Evolutionary conservation across 2,329 filamentous ascomycete species (phyloP), one percentile per base, ranked within the genome.

Genomic region (Beauveria rudraprayagi): DNA sequence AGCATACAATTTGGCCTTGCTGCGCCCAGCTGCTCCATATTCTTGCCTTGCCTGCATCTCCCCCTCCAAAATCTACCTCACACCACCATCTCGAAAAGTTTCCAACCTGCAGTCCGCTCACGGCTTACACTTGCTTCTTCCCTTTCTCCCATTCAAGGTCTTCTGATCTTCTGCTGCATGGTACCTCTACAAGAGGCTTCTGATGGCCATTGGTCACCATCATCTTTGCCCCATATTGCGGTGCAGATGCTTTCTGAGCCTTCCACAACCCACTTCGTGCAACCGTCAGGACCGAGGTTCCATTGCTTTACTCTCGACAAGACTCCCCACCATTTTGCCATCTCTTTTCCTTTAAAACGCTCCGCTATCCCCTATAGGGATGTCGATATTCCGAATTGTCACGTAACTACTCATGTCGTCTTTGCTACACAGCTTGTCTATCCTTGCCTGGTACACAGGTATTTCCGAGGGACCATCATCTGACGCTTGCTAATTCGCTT

Each of bases 11-110:
- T 44, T 44, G 52, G 48, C 48, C 37, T 37, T 60, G 48, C 47
- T 34, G 26, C 56, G 19, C 48, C 40, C 40, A 60, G n/a, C 17
- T 52, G 40, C 48, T 53, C 56, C 56, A 60, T 60, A 44, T 37
- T 52, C 56, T 28, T 53, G 56, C 40, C 48, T 37, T 7, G 26
- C 48, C 56, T 44, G 26, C 43, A 51, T n/a, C 17, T 11, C 10
- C 10, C 22, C 56, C 40, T 53, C 56, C 37, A n/a, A 44, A 46
- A 44, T 37, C 40, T 53, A 26, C 48, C 56, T 60, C 56, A 44
- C 48, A 60, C 37, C 40, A 46, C 37, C 26, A 43, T 24, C 56
- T 16, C 22, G 34, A 26, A 7, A 44, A 44, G 26, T 34, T 34
- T 40, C 16, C 56, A 44, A 24, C 40, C 56, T 34, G 56, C 56